Evolutionary conservation across 805 yeast genomes (phyloP).

Genomic region (Candida cerambycidarum): DNA sequence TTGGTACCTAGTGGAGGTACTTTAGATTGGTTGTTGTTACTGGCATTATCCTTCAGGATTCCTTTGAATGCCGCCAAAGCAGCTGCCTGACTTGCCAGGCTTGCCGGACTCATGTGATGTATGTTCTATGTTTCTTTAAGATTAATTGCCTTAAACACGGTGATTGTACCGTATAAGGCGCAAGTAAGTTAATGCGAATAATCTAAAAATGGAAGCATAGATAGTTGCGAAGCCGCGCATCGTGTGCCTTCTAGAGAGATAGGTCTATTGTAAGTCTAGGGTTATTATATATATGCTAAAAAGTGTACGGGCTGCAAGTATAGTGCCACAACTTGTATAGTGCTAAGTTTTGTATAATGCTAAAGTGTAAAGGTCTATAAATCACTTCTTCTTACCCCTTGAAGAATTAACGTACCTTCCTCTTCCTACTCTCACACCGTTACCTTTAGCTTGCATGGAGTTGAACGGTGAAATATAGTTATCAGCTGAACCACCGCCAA

Average conservation of each 20-base stretch:
- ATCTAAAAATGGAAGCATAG: no score
- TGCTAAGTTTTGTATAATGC: no score
- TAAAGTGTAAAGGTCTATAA: no score
- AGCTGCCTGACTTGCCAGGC: conserved; percentile 39
- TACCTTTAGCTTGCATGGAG: conserved; percentile 42
- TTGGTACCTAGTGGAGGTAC: conserved; percentile 4
- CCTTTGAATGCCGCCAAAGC: conserved; percentile 45
- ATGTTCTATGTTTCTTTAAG: background rate
- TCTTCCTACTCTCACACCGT: conserved; percentile 78
- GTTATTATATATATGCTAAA: no score
- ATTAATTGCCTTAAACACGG: background rate
- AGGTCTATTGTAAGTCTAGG: no score
- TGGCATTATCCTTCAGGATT: conserved; percentile 1
- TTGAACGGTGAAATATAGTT: conserved; percentile 84
- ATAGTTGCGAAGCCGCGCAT: no score
- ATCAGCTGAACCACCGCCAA: conserved; percentile 93
- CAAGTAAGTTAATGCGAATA: background rate
- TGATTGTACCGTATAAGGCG: background rate
- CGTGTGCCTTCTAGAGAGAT: no score
- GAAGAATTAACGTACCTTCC: conserved; percentile 78
- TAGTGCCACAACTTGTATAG: no score
- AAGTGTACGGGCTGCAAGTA: no score
- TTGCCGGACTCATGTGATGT: background rate
- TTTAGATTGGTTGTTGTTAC: conserved; percentile 5
- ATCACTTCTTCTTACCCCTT: conserved; percentile 27